Conservation (phyloP, 306 rosid species). For the Medicago lupulina region DNA sequence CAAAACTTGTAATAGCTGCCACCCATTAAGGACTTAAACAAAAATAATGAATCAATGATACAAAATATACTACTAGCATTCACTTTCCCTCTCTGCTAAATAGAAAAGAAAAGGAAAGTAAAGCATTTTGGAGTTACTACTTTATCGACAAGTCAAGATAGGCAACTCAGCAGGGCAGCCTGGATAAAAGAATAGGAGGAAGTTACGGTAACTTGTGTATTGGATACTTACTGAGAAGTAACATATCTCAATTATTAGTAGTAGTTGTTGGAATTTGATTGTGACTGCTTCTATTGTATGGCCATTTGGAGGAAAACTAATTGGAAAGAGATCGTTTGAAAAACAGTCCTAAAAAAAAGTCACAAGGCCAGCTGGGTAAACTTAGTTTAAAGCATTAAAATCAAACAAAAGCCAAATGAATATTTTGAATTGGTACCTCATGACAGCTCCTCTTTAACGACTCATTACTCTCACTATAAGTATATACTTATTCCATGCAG, state of each 20-base stretch:
- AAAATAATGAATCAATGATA: constrained; percentile 33
- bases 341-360: constrained; percentile 23
- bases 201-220: not conserved
- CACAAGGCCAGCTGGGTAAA: constrained; percentile 58
- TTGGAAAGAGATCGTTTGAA: not conserved
- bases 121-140: constrained; percentile 50
- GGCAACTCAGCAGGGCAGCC: constrained; percentile 40
- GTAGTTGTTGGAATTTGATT: constrained; percentile 52
- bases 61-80: too few relatives aligned
- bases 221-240: constrained; percentile 1
- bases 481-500: constrained; percentile 46
- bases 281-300: constrained; percentile 29
- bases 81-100: constrained; percentile 1
- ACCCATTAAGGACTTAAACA: constrained; percentile 37
- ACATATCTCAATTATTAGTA: constrained; percentile 40
- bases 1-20: constrained; percentile 26
- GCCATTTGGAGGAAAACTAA: constrained; percentile 45
- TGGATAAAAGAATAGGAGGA: constrained; percentile 38
- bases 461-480: constrained; percentile 58
- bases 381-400: constrained; percentile 43
- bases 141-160: constrained; percentile 42
- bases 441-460: constrained; percentile 78
- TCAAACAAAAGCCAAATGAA: constrained; percentile 19
- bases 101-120: constrained; percentile 16
- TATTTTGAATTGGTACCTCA: constrained; percentile 55